Base-by-base conservation (phyloP, 257 asterid genomes). In the Jaltomata sinuosa region DNA sequence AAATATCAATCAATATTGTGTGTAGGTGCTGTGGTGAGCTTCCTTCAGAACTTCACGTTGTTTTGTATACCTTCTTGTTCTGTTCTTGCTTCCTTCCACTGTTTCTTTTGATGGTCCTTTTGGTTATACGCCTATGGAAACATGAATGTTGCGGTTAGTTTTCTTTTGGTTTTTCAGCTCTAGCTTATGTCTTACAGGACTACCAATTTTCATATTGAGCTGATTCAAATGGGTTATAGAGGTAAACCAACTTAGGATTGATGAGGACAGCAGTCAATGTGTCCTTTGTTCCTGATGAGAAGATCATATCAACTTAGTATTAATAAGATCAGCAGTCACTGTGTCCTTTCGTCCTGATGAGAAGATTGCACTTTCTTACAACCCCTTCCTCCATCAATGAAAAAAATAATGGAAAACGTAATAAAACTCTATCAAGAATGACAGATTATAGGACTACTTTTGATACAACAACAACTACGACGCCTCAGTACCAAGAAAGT, bases 1-100 rank as follows among this genome's bases (percentile, higher is more conserved):
- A 94, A 94, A 85, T 96, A 94, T 81, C 95, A 96, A 25, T 94
- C 98, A 52, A 84, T 96, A 15, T 55, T 96, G 89, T 96, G 99
- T 54, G 94, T 96, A 79, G 98, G 99, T 52, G 98, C 98, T 72
- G 98, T 94, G 97, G 99, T 96, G 86, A 83, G 94, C 65, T 90
- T 86, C 62, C 84, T 21, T 55, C 62, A 68, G 34, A 54, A 8
- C 57, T 45, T 47, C 59, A 45, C 11, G 4, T 74, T 74, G 32
- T 8, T 5, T 42, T 71, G 54, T 40, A 0, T n/a, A n/a, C 34
- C 54, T 71, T 72, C 34, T 72, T 42, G 38, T 74, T 74, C 15
- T 22, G 59, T 8, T 74, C 59, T 74, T 74, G 12, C 59, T 27
- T 45, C 25, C 38, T 45, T 27, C 15, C 6, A 25, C 11, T 25